Percentiles rank a stretch among this genome's conserved stretches.
These are phyloP conservation scores for Clohesyomyces aquaticus DNA, from an alignment of 495 filamentous ascomycete species.

Conservation along the genomic window DNA sequence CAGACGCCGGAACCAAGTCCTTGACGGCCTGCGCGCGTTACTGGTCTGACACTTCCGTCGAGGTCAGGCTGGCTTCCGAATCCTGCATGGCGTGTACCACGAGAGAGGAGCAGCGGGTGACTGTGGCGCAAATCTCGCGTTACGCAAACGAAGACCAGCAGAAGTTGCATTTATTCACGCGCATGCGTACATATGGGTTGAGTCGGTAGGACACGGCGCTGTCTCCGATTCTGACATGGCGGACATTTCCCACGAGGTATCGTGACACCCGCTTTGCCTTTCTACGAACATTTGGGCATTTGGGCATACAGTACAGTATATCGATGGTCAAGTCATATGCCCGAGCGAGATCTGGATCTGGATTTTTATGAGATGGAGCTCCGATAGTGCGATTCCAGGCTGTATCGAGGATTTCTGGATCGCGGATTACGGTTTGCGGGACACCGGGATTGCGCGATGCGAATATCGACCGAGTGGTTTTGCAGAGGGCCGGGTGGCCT, in stretches of 20 bases:
- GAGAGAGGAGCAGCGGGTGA: not conserved
- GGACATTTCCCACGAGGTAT: not conserved
- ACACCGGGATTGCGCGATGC: not conserved
- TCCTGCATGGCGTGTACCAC: not conserved
- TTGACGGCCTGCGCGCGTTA: no score
- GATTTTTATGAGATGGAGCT: no score
- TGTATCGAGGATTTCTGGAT: not conserved
- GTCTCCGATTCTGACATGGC: not conserved
- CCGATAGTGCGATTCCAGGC: no score
- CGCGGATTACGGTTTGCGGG: not conserved
- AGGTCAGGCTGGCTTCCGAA: no score
- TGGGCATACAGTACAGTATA: no score
- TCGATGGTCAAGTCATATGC: no score
- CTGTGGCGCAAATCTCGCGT: not conserved
- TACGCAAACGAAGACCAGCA: not conserved
- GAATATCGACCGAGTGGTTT: not conserved
- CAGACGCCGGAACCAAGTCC: conserved; percentile 41
- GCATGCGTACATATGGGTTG: not conserved
- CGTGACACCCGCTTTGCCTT: not conserved
- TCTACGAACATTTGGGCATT: no score
- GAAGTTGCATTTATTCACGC: not conserved
- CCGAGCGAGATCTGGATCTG: no score
- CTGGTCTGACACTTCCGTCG: no score
- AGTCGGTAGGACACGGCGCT: not conserved
- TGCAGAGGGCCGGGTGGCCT: conserved; percentile 5